Evolutionary conservation across 495 filamentous ascomycete genomes (phyloP), one percentile per base, ranked within the genome.

Genomic region (Hyaloscypha finlandica): DNA sequence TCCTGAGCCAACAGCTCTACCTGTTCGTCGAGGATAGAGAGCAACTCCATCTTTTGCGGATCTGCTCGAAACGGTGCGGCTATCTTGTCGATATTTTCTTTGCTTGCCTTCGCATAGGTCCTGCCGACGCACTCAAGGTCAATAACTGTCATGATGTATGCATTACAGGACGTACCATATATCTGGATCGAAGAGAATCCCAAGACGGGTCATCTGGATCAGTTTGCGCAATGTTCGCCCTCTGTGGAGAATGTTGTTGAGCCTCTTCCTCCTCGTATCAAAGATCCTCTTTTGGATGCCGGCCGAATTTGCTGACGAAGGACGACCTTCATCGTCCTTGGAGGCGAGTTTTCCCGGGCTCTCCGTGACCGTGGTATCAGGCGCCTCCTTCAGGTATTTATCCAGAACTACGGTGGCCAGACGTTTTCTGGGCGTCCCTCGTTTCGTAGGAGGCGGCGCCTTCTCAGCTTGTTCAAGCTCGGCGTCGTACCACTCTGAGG

Each of bases 121-220:
- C 42, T 67, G 32, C 45, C 39, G 22, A 57, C 30, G 20, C 25
- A 67, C 1, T 67, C 42, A 67, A 62, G 42, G 29, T 67, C 25
- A 67, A 67, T 67, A 67, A 60, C 3, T 62, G 33, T 55, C 19
- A 67, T 53, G 42, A 62, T 53, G 1, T n/a, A 67, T 48, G 29
- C 25, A 67, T 62, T 31, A 59, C 22, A 67, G 30, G 65, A 67
- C 57, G 25, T 61, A 67, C 57, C 57, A 61, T 61, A 67, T 67
- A 67, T 67, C 25, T 61, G 32, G 42, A 67, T 67, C 57, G 45
- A 67, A 67, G 16, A 67, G 65, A 61, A 67, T 67, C 58, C 57
- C 39, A 5, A 67, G 57, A 55, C 22, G 39, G 30, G 63, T 66
- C 39, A 66, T 66, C 20, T 66, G 54, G 37, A 66, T 32, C 33